Conservation (phyloP, 164 flowering plant species). For the Aristolochia californica region DNA sequence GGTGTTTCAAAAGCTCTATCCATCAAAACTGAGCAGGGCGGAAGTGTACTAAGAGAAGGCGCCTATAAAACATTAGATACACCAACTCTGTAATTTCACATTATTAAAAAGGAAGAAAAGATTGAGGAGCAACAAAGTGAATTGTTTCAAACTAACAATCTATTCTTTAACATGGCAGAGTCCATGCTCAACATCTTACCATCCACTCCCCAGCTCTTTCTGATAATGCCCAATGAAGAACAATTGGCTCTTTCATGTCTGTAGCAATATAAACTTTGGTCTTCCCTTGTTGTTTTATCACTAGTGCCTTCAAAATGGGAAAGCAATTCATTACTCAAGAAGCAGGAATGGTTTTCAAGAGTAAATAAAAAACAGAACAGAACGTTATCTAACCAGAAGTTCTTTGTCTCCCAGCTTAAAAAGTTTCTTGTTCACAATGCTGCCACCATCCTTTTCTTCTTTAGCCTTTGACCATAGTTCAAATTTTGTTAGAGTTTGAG, state of each 20-base stretch:
- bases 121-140: not conserved
- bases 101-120: too few relatives aligned
- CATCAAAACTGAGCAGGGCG: slow-evolving; percentile 51
- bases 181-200: slow-evolving; percentile 34
- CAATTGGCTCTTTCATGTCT: slow-evolving; percentile 52
- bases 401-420: slow-evolving; percentile 55
- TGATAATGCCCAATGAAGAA: slow-evolving; percentile 91
- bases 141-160: slow-evolving; percentile 1
- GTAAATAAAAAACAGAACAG: not conserved
- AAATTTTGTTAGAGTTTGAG: slow-evolving; percentile 33
- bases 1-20: slow-evolving; percentile 57
- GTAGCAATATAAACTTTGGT: slow-evolving; percentile 65
- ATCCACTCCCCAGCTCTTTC: slow-evolving; percentile 67
- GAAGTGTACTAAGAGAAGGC: slow-evolving; percentile 59
- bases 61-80: slow-evolving; percentile 32
- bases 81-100: too few relatives aligned
- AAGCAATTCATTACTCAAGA: not conserved
- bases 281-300: slow-evolving; percentile 45
- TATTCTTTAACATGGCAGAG: not conserved
- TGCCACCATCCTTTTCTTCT: slow-evolving; percentile 46
- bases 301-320: slow-evolving; percentile 49
- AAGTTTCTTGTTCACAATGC: slow-evolving; percentile 36
- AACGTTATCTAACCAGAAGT: slow-evolving; percentile 53
- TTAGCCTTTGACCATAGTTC: slow-evolving; percentile 48
- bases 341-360: not conserved